These are phyloP conservation scores for Quercus engelmannii DNA, from an alignment of 306 rosid species.

Conservation along the genomic window DNA sequence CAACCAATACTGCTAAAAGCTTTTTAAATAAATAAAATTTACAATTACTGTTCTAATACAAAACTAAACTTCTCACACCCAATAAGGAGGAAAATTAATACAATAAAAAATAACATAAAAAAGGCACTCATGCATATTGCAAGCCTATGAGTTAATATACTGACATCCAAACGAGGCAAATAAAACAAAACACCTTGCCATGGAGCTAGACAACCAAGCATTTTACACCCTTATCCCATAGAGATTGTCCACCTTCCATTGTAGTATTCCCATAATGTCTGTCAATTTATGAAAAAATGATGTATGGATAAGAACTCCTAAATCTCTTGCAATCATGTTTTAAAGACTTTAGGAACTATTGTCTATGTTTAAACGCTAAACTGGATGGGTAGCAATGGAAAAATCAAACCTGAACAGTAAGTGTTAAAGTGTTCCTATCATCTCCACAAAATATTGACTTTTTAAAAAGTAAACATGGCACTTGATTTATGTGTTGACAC, in stretches of 20 bases:
- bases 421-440: background rate
- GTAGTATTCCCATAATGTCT: background rate
- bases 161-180: background rate
- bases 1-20: background rate
- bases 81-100: too few relatives aligned
- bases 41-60: background rate
- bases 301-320: background rate
- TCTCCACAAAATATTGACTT: background rate
- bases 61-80: background rate
- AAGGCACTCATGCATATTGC: background rate
- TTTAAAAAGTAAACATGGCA: background rate
- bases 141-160: background rate
- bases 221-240: background rate
- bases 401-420: background rate
- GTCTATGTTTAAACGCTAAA: background rate
- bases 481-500: background rate
- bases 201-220: background rate
- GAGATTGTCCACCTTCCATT: background rate
- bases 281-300: background rate
- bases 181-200: background rate
- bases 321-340: background rate
- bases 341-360: background rate
- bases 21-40: background rate
- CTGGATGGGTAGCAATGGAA: background rate
- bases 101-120: background rate